These are phyloP conservation scores for Blastobotrys illinoisensis DNA, from an alignment of 1,139 yeast genomes.

Conservation along the genomic window DNA sequence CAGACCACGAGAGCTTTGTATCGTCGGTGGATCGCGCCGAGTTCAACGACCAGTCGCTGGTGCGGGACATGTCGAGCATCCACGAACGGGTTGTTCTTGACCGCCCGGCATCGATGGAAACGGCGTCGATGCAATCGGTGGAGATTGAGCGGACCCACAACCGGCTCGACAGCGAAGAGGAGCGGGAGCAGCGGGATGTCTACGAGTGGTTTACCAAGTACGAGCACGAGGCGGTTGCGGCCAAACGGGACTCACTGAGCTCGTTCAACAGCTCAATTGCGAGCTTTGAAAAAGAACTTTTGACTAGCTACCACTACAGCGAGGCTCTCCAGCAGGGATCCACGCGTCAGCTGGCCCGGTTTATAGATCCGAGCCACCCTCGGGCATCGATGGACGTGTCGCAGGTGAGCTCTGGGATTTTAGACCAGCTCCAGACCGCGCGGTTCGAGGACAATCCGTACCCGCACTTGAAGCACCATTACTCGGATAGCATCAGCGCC, in stretches of 20 bases:
- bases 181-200: constrained; percentile 29
- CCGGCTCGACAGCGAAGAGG: constrained; percentile 18
- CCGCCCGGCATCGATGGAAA: constrained; percentile 7
- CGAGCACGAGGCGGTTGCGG: constrained; percentile 3
- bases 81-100: background rate
- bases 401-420: background rate
- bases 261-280: background rate
- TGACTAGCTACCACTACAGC: background rate
- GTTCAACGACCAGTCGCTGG: background rate
- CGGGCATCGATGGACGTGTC: constrained; percentile 1
- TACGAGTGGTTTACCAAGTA: constrained; percentile 29
- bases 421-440: background rate
- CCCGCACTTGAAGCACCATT: background rate
- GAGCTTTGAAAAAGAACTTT: background rate
- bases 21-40: background rate
- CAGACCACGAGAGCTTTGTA: background rate
- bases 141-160: background rate
- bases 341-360: background rate
- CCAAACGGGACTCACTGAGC: background rate
- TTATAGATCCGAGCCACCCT: background rate
- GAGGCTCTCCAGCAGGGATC: background rate
- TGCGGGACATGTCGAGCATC: background rate
- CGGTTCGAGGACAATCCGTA: background rate
- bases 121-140: constrained; percentile 4
- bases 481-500: background rate